A percentile compares a stretch with the other conserved stretches of the same genome.
Conservation (phyloP, 495 filamentous ascomycete genomes). For the Xylaria intraflava region DNA sequence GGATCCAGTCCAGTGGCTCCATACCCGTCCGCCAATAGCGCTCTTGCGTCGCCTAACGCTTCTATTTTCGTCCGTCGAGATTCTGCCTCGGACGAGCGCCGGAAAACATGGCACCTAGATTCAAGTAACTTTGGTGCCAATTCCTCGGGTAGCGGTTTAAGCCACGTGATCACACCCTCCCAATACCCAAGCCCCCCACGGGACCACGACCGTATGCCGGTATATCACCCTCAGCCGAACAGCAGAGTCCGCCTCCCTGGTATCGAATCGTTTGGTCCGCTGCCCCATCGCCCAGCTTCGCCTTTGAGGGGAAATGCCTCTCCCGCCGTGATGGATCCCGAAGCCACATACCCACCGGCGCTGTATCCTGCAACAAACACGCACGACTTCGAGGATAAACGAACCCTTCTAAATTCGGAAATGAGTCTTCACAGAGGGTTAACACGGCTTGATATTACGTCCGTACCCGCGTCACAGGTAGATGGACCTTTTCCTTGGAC, state of each 20-base stretch:
- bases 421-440: no score
- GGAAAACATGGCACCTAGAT: constrained; percentile 87
- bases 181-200: constrained; percentile 51
- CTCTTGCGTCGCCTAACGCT: constrained; percentile 62
- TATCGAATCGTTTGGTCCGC: constrained; percentile 53
- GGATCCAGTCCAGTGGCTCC: constrained; percentile 43
- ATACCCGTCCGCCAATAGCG: constrained; percentile 53
- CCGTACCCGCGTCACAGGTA: no score
- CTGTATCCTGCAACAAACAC: no score
- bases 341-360: no score
- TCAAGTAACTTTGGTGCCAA: constrained; percentile 47
- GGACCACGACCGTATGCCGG: constrained; percentile 47
- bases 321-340: constrained; percentile 53
- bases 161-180: constrained; percentile 49
- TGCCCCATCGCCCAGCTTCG: constrained; percentile 38
- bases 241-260: constrained; percentile 63
- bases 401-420: no score
- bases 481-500: no score
- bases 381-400: no score
- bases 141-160: constrained; percentile 34
- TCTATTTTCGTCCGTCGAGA: constrained; percentile 61
- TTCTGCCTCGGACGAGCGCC: constrained; percentile 60
- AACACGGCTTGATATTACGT: no score
- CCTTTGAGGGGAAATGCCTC: constrained; percentile 58
- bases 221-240: constrained; percentile 17